phyloP scores from a whole-genome alignment of 148 eudicot genomes.

The Hydrangea macrophylla region DNA sequence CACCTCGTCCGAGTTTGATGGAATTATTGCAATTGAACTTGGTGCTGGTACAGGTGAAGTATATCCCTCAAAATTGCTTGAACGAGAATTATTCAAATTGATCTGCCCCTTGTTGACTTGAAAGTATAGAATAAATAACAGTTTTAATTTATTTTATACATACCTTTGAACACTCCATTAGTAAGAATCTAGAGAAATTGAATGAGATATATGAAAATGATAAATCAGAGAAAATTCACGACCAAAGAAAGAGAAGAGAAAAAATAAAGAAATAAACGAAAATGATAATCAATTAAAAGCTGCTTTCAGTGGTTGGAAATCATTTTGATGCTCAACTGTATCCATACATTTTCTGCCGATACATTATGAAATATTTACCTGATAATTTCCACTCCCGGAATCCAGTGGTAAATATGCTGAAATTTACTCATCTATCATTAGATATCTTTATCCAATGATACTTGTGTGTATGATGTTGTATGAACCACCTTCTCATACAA shows the following conservation, averaged over 20 bases:
- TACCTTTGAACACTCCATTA: background rate
- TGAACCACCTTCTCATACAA: background rate
- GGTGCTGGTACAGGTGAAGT: constrained; percentile 93
- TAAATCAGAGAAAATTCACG: too few species aligned
- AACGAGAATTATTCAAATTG: background rate
- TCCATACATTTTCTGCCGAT: too few species aligned
- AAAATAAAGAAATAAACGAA: too few species aligned
- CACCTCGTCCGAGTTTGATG: constrained; percentile 53
- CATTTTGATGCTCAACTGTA: too few species aligned
- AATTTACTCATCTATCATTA: too few species aligned
- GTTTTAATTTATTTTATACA: background rate
- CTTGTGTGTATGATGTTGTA: background rate
- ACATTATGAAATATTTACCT: background rate
- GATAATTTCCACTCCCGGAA: background rate
- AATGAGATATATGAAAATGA: background rate
- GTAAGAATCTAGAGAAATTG: background rate
- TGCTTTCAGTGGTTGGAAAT: too few species aligned
- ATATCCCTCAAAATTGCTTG: background rate
- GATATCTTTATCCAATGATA: background rate
- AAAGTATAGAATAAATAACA: background rate
- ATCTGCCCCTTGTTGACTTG: background rate
- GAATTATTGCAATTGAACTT: constrained; percentile 68
- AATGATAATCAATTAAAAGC: too few species aligned
- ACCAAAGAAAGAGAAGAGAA: too few species aligned
- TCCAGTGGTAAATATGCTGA: background rate